phyloP scores from a whole-genome alignment of 75 land plant species.

The Ceratopteris richardii region DNA sequence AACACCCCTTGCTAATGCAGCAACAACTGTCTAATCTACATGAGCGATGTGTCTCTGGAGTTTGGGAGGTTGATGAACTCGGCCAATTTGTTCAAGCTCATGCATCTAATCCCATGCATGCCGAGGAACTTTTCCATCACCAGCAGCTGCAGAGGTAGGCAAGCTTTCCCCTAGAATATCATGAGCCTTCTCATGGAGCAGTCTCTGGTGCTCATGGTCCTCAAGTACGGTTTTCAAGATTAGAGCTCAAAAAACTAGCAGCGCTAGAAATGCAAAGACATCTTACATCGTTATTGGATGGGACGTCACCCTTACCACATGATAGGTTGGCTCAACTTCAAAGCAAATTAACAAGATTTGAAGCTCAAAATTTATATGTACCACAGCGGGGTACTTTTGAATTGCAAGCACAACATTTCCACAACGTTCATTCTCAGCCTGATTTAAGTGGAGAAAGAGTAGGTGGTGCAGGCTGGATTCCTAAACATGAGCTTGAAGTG shows the following conservation, averaged over 20 bases:
- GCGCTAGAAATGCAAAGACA: slow-evolving; percentile 7
- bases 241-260: background rate
- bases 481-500: background rate
- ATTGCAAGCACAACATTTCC: background rate
- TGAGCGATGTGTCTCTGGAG: slow-evolving; percentile 42
- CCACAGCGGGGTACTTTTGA: background rate
- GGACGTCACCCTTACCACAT: background rate
- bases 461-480: background rate
- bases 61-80: slow-evolving; percentile 64
- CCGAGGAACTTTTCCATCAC: slow-evolving; percentile 13
- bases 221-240: no score
- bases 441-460: no score
- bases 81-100: slow-evolving; percentile 39
- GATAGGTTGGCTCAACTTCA: background rate
- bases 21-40: slow-evolving; percentile 40
- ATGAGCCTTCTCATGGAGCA: no score
- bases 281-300: slow-evolving; percentile 6
- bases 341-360: background rate
- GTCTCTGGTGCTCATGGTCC: background rate
- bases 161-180: no score
- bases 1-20: slow-evolving; percentile 2
- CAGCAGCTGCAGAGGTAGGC: slow-evolving; percentile 19
- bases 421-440: background rate
- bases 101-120: slow-evolving; percentile 11
- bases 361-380: background rate